Percentiles rank a stretch among this genome's conserved stretches.
phyloP scores from a whole-genome alignment of 2,329 filamentous ascomycete species.

The Cercospora sesami region DNA sequence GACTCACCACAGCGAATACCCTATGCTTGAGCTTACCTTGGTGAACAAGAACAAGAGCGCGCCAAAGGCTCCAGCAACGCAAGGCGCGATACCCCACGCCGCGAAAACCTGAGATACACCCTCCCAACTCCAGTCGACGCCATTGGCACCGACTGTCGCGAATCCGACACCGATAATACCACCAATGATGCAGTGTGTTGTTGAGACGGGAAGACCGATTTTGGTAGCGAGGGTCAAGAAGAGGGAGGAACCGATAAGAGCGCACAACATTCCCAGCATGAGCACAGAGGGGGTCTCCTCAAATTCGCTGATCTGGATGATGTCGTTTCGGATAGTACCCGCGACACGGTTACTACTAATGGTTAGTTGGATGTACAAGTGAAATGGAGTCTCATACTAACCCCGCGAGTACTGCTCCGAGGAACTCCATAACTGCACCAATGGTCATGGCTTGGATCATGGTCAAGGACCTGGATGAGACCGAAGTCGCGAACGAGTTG shows the following conservation, averaged over 20 bases:
- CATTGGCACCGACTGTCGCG: slow-evolving; percentile 53
- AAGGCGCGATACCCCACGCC: slow-evolving; percentile 47
- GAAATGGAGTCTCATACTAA: slow-evolving; percentile 31
- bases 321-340: slow-evolving; percentile 52
- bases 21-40: slow-evolving; percentile 27
- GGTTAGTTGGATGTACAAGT: neutral
- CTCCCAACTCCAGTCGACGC: slow-evolving; percentile 58
- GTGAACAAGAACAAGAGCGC: slow-evolving; percentile 50
- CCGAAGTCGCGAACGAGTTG: slow-evolving; percentile 54
- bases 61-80: slow-evolving; percentile 49
- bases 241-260: slow-evolving; percentile 53
- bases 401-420: slow-evolving; percentile 48
- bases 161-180: slow-evolving; percentile 44
- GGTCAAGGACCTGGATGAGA: slow-evolving; percentile 52
- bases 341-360: slow-evolving; percentile 34
- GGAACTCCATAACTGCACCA: slow-evolving; percentile 52
- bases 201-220: slow-evolving; percentile 56
- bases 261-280: slow-evolving; percentile 57
- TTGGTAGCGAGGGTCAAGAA: slow-evolving; percentile 56
- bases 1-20: neutral
- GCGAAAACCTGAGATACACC: slow-evolving; percentile 64
- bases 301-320: slow-evolving; percentile 50
- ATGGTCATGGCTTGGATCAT: slow-evolving; percentile 53
- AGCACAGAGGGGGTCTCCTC: slow-evolving; percentile 50
- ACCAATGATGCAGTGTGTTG: slow-evolving; percentile 53